Evolutionary conservation across 495 filamentous ascomycete species (phyloP).

Genomic region (Daldinia vernicosa): DNA sequence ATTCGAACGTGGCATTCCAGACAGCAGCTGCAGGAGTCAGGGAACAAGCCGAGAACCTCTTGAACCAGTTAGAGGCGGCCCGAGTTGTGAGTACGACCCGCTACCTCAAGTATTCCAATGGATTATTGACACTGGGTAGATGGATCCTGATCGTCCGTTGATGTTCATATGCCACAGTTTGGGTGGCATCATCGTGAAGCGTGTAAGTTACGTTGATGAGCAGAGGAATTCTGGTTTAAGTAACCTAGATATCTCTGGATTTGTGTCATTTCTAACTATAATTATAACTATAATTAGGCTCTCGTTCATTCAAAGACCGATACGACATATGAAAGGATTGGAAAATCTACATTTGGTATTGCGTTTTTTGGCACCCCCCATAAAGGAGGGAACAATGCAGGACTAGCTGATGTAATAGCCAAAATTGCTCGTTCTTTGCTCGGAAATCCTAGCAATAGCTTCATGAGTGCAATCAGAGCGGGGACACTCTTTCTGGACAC

Average conservation of each 20-base stretch:
- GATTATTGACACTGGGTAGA: not conserved
- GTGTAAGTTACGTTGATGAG: slow-evolving; percentile 10
- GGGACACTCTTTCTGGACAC: slow-evolving; percentile 28
- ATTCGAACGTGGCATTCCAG: slow-evolving; percentile 48
- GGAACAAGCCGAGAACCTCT: slow-evolving; percentile 47
- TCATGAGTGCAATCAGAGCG: slow-evolving; percentile 39
- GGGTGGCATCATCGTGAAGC: slow-evolving; percentile 41
- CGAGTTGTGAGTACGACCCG: not conserved
- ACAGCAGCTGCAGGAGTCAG: slow-evolving; percentile 43
- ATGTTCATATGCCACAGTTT: slow-evolving; percentile 44
- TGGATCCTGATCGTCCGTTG: slow-evolving; percentile 21
- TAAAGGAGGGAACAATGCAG: slow-evolving; percentile 37
- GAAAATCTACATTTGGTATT: slow-evolving; percentile 41
- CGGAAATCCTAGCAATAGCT: slow-evolving; percentile 40
- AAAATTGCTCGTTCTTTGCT: slow-evolving; percentile 38
- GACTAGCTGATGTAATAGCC: slow-evolving; percentile 39
- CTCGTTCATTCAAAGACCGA: slow-evolving; percentile 38
- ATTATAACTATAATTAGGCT: slow-evolving; percentile 22
- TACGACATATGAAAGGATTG: slow-evolving; percentile 30
- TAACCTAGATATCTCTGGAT: not conserved
- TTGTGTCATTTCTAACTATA: slow-evolving; percentile 6
- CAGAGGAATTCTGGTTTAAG: not conserved
- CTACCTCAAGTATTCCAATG: not conserved
- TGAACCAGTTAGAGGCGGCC: slow-evolving; percentile 35
- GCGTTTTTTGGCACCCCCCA: slow-evolving; percentile 41